A percentile compares a stretch with the other conserved stretches of the same genome.
Evolutionary conservation across 306 rosid genomes (phyloP).

Genomic region (Ammopiptanthus mongolicus): DNA sequence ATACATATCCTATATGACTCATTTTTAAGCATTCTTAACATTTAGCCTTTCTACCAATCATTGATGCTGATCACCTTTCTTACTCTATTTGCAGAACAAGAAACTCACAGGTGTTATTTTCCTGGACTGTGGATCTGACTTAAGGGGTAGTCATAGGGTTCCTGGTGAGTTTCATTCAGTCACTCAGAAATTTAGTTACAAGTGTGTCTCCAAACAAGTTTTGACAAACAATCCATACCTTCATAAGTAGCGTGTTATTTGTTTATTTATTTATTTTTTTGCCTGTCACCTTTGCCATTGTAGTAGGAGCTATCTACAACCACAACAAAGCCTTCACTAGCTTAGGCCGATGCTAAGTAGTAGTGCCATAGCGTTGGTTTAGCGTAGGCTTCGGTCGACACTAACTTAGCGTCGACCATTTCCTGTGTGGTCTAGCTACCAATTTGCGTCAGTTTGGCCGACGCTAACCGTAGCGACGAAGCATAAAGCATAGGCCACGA

Average conservation of each 20-base stretch:
- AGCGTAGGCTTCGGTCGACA: no score
- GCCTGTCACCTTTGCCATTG: no score
- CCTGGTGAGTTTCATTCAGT: conserved; percentile 49
- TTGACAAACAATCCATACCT: neutral
- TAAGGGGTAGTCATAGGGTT: conserved; percentile 41
- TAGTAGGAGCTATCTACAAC: no score
- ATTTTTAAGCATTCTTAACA: neutral
- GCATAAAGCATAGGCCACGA: no score
- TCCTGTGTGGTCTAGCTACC: no score
- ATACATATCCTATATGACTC: neutral
- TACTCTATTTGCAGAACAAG: conserved; percentile 36
- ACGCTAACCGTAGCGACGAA: no score
- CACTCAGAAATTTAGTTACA: neutral
- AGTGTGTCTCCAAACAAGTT: neutral
- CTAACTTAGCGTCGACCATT: no score
- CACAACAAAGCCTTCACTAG: no score
- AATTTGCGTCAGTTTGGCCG: no score
- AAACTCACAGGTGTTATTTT: conserved; percentile 50
- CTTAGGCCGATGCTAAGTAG: no score
- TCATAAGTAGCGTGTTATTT: neutral
- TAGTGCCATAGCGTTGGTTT: no score
- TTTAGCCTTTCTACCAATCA: neutral
- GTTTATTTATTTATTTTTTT: no score
- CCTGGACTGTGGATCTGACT: conserved; percentile 60
- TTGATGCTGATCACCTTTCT: neutral